phyloP scores from a whole-genome alignment of 768 basidiomycete species.

The Phanerochaete carnosa region DNA sequence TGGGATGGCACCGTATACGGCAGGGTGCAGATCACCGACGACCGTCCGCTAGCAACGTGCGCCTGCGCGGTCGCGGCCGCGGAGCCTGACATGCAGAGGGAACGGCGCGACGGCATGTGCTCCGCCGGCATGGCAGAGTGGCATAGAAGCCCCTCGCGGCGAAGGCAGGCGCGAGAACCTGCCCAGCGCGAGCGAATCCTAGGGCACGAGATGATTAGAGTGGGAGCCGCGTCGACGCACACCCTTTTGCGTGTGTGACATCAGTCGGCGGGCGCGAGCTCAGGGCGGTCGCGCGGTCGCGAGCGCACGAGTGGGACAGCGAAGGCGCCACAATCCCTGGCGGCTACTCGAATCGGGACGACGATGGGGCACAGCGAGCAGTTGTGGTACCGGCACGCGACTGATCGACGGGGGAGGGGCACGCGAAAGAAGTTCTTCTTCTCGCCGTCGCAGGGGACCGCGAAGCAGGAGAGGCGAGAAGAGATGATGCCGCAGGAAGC shows the following conservation, averaged over 20 bases:
- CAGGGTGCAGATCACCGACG: not conserved
- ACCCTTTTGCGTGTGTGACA: not conserved
- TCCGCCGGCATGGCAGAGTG: not conserved
- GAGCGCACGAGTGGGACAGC: not conserved
- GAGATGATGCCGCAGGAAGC: constrained; percentile 1
- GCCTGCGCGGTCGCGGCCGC: not conserved
- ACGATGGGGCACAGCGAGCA: not conserved
- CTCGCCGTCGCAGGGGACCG: not conserved
- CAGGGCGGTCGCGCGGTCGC: too few relatives aligned
- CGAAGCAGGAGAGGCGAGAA: not conserved
- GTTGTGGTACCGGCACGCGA: not conserved
- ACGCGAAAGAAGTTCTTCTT: not conserved
- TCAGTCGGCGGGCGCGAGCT: too few relatives aligned
- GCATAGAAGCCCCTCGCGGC: too few relatives aligned
- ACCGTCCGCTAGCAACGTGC: not conserved
- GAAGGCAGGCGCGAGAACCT: too few relatives aligned
- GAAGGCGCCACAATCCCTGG: not conserved
- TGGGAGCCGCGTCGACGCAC: not conserved
- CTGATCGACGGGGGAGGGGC: not conserved
- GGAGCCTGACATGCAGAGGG: not conserved
- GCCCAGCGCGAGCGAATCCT: not conserved
- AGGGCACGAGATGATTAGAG: not conserved
- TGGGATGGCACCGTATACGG: not conserved
- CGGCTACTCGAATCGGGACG: not conserved
- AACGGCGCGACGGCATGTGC: not conserved